These are phyloP conservation scores for Ananas comosus DNA, from an alignment of 176 grass and related monocot genomes.

Conservation along the genomic window DNA sequence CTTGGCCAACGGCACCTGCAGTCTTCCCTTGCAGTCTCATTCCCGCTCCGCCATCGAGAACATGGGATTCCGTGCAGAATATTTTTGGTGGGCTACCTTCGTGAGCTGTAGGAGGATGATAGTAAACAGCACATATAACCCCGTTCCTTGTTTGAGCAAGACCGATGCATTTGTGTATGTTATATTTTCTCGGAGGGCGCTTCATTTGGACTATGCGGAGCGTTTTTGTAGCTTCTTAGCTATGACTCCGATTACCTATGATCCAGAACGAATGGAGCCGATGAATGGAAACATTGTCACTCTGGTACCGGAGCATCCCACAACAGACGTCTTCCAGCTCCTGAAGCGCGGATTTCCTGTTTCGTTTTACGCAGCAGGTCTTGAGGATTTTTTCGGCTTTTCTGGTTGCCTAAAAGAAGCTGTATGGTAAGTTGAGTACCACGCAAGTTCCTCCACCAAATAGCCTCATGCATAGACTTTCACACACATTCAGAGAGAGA, in stretches of 20 bases:
- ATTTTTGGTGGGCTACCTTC: background rate
- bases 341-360: too few relatives aligned
- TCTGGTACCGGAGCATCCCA: too few relatives aligned
- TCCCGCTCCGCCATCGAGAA: background rate
- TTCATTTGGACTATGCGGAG: background rate
- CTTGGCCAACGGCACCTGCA: background rate
- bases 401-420: too few relatives aligned
- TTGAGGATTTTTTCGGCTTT: too few relatives aligned
- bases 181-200: background rate
- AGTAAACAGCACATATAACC: background rate
- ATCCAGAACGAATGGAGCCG: background rate
- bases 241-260: background rate
- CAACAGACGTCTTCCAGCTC: too few relatives aligned
- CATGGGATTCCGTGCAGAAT: background rate
- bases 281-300: too few relatives aligned
- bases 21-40: background rate
- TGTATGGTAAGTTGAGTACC: too few relatives aligned
- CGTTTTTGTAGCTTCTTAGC: background rate
- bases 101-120: background rate
- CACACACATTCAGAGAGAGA: too few relatives aligned
- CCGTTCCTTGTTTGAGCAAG: background rate
- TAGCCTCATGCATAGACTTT: too few relatives aligned
- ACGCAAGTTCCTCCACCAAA: too few relatives aligned
- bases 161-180: background rate
- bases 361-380: too few relatives aligned